These are phyloP conservation scores for Boeremia exigua DNA, from an alignment of 2,329 filamentous ascomycete species.

Conservation along the genomic window DNA sequence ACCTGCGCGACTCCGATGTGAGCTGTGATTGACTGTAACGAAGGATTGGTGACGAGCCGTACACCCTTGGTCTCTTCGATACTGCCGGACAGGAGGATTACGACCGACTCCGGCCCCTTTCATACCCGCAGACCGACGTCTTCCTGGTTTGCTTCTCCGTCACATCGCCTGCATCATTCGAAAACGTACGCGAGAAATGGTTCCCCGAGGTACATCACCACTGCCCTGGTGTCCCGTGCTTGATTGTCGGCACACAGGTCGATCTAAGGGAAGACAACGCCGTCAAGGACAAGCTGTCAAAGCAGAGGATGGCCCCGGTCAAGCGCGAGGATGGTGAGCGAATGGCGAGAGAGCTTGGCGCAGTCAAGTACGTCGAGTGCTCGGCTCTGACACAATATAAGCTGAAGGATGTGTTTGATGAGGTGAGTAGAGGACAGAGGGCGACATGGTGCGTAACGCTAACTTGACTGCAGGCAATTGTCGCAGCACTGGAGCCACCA, in stretches of 20 bases:
- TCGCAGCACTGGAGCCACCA: constrained; percentile 90
- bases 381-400: constrained; percentile 98
- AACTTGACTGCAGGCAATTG: constrained; percentile 73
- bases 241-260: constrained; percentile 97
- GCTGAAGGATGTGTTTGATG: constrained; percentile 98
- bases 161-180: constrained; percentile 95
- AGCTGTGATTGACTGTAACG: constrained; percentile 32
- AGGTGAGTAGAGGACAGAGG: constrained; percentile 65
- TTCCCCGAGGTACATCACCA: constrained; percentile 99
- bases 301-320: constrained; percentile 96
- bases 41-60: constrained; percentile 99
- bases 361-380: constrained; percentile 98
- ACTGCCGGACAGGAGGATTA: constrained; percentile 99
- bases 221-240: constrained; percentile 94
- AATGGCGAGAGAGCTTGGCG: constrained; percentile 97
- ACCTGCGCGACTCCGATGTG: not conserved
- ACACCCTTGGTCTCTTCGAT: constrained; percentile 96
- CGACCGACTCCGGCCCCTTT: constrained; percentile 92
- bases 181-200: constrained; percentile 99
- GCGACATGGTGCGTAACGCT: constrained; percentile 3
- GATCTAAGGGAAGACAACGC: constrained; percentile 89
- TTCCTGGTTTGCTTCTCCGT: constrained; percentile 99
- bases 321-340: constrained; percentile 90
- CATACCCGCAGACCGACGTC: constrained; percentile 97
- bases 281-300: constrained; percentile 87